These are phyloP conservation scores for Penicillium hordei DNA, from an alignment of 2,329 filamentous ascomycete species.

Conservation along the genomic window DNA sequence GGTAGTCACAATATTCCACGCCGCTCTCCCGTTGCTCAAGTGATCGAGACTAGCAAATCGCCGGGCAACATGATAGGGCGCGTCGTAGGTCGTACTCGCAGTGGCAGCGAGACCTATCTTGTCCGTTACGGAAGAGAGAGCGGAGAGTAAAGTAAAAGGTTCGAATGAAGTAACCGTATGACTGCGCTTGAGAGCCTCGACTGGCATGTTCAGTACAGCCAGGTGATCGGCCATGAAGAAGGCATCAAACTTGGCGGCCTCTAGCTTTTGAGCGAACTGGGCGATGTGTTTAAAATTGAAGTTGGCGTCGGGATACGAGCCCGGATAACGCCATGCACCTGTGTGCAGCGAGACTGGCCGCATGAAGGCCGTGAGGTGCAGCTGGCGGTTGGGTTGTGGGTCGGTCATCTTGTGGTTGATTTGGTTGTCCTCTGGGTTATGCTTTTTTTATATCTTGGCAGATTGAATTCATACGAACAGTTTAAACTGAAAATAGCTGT, in stretches of 20 bases:
- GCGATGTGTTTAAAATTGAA: slow-evolving; percentile 57
- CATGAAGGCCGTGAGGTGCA: slow-evolving; percentile 61
- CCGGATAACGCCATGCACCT: slow-evolving; percentile 58
- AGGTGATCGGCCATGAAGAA: slow-evolving; percentile 60
- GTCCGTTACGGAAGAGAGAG: slow-evolving; percentile 50
- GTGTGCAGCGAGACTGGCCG: slow-evolving; percentile 58
- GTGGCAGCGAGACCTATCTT: slow-evolving; percentile 55
- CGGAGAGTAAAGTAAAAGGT: slow-evolving; percentile 55
- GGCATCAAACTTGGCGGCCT: slow-evolving; percentile 56
- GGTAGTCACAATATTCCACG: slow-evolving; percentile 58
- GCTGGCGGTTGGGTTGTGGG: slow-evolving; percentile 24
- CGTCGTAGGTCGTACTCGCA: slow-evolving; percentile 55
- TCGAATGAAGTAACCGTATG: slow-evolving; percentile 61
- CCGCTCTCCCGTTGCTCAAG: slow-evolving; percentile 51
- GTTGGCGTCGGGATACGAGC: slow-evolving; percentile 57
- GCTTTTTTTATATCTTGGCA: not conserved
- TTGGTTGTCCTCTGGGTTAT: not conserved
- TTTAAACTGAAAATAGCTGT: not conserved
- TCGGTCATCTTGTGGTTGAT: slow-evolving; percentile 17
- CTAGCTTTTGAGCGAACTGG: slow-evolving; percentile 55
- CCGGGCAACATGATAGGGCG: slow-evolving; percentile 54
- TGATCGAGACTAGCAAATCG: slow-evolving; percentile 56
- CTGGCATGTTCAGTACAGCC: slow-evolving; percentile 57
- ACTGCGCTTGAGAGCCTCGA: slow-evolving; percentile 57
- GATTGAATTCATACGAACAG: no score